phyloP scores from a whole-genome alignment of 2,329 filamentous ascomycete genomes.

The Talaromyces sp. region DNA sequence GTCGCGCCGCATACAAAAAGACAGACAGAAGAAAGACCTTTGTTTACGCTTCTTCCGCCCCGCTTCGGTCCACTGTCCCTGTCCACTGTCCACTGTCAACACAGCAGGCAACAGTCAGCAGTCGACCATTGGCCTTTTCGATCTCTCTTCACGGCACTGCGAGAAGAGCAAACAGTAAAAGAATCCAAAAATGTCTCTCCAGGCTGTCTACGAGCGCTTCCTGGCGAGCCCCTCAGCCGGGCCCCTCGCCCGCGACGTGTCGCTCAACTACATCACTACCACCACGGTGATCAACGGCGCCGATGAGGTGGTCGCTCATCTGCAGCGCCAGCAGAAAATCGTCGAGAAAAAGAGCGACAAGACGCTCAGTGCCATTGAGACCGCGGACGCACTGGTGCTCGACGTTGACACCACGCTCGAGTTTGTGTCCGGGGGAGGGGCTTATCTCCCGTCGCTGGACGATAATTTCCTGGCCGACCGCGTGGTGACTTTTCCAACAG shows the following conservation, averaged over 20 bases:
- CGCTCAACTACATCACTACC: conserved; percentile 85
- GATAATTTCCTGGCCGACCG: conserved; percentile 90
- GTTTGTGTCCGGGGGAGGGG: conserved; percentile 74
- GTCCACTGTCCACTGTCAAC: neutral
- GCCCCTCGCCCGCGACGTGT: conserved; percentile 59
- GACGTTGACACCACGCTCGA: conserved; percentile 80
- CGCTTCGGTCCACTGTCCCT: neutral
- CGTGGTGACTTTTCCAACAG: conserved; percentile 71
- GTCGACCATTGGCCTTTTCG: neutral
- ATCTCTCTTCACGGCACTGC: neutral
- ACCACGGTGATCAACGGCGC: conserved; percentile 67
- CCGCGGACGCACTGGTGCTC: conserved; percentile 61
- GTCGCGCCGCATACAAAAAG: neutral
- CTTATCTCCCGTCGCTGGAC: conserved; percentile 82
- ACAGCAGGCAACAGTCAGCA: neutral
- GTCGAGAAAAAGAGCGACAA: conserved; percentile 80
- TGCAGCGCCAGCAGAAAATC: conserved; percentile 64
- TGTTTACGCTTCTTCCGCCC: neutral
- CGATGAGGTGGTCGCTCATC: conserved; percentile 75
- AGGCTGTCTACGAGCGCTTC: conserved; percentile 63
- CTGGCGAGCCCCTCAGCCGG: conserved; percentile 61
- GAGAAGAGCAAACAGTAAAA: neutral
- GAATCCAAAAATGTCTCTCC: conserved; percentile 33
- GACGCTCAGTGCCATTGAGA: conserved; percentile 68
- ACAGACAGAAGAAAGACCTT: neutral